Percentiles rank a stretch among this genome's conserved stretches.
Evolutionary conservation across 1,284 basidiomycete species (phyloP).

Genomic region (Phenoliferia sp.): DNA sequence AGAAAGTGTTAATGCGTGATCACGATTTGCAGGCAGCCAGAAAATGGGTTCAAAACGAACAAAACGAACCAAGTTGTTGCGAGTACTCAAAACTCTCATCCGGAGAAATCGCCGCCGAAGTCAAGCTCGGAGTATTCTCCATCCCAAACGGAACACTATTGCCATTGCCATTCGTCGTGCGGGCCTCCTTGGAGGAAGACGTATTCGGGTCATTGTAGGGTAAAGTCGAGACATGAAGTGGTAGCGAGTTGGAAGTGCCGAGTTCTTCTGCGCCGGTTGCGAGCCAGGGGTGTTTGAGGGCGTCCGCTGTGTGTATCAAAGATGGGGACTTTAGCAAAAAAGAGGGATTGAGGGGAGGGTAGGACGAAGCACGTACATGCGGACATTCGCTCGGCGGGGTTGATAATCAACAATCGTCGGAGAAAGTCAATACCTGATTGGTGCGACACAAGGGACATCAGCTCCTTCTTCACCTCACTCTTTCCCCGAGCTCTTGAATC

Average conservation of each 20-base stretch:
- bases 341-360: accelerated
- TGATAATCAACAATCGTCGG: conserved; percentile 48
- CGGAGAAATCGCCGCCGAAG: background rate
- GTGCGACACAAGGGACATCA: conserved; percentile 29
- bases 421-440: conserved; percentile 52
- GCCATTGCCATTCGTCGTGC: no score
- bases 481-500: conserved; percentile 32
- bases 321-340: background rate
- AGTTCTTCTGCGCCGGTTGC: background rate
- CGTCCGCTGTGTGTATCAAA: conserved; percentile 43
- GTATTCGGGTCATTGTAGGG: conserved; percentile 6
- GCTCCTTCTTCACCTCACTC: conserved; percentile 45
- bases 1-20: no score
- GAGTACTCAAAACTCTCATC: conserved; percentile 48
- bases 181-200: background rate
- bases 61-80: conserved; percentile 17
- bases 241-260: background rate
- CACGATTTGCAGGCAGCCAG: background rate
- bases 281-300: conserved; percentile 67
- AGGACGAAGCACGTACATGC: conserved; percentile 41
- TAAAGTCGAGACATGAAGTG: conserved; percentile 8
- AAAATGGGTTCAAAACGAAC: no score
- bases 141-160: background rate
- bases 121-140: background rate
- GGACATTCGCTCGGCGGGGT: conserved; percentile 56